Base-by-base conservation (phyloP, 768 basidiomycete genomes). In the Candolleomyces aberdarensis region DNA sequence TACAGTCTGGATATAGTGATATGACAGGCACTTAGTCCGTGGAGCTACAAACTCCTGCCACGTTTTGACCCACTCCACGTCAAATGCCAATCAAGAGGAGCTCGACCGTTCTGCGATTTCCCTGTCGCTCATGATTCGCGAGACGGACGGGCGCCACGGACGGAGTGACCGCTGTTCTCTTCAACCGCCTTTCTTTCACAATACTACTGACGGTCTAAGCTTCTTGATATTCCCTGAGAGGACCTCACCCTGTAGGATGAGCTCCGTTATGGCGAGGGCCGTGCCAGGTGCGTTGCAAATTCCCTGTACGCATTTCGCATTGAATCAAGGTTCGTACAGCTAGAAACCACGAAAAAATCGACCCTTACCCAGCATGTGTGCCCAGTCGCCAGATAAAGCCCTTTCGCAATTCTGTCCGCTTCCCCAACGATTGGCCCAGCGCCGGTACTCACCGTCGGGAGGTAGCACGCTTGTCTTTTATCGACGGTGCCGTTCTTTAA, bases 281-380 rank as follows among this genome's bases (percentile, higher is more conserved):
- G 92, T 95, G 4, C 91, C 94, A 0, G 94, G 92, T 3, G 87
- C 92, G 69, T 91, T 91, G 70, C 85, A 91, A 46, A 91, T 87
- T 0, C 90, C 89, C 89, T 89, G 58, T 3, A 46, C 39, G 40
- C 15, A 17, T 15, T 56, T 19, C 17, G 26, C 7, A 49, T 13
- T 22, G 29, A 11, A 5, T 46, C 19, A 10, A 17, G 36, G 9
- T 48, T 26, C 31, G 6, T 15, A 22, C 17, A 41, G 36, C 29
- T n/a, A 19, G n/a, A 39, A 5, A 26, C 36, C 13, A 46, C 43
- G 32, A 17, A 51, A 44, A 47, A 14, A 9, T 15, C 5, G 20
- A 26, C 26, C 3, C 84, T 66, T 65, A 89, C 87, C 88, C 90
- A 91, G 66, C 87, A 90, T 0, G 88, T 88, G 70, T 92, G 91